Evolutionary conservation across 1,284 basidiomycete genomes (phyloP), one percentile per base, ranked within the genome.

Genomic region (Ustilago xerochloae): DNA sequence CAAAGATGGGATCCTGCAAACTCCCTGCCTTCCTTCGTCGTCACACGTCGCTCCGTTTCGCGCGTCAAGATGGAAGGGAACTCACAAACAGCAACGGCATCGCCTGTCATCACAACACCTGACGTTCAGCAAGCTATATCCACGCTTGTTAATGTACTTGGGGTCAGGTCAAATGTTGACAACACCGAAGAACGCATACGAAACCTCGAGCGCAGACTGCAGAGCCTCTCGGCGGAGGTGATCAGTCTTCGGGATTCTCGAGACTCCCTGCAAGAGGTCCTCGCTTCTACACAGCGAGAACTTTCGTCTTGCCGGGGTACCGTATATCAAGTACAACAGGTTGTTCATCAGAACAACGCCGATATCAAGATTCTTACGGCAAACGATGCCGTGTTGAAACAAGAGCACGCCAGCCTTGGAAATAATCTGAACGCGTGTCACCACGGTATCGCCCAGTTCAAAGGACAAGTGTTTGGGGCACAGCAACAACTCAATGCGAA

Each of bases 91-190:
- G 22, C 49, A 6, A 13, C 20, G 22, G 49, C 24, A 0, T 26
- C 6, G 4, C 22, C 50, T 3, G 15, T 16, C 30, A 22, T 48
- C 20, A 3, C 39, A 13, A 16, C 38, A 3, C 47, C 52, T 6
- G 38, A 55, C 7, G 6, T 41, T 10, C 60, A 51, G 18, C 60
- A 45, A 26, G 47, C 53, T 2, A 22, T 46, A 18, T 15, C 53
- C 2, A 35, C 59, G 10, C 15, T 51, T 2, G n/a, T 38, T 6
- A 48, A 51, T 12, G 38, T 36, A 30, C 35, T 29, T 28, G 39
- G 30, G 20, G 3, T 33, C 2, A 24, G 32, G 22, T 18, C 28
- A 1, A 39, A 26, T 6, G 5, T 49, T 1, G 35, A 26, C 7
- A 33, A 10, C 28, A 22, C n/a, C 16, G 62, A 58, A 8, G 29